A percentile compares a stretch with the other conserved stretches of the same genome.
These are phyloP conservation scores for Quercus suber DNA, from an alignment of 306 rosid species.

Conservation along the genomic window DNA sequence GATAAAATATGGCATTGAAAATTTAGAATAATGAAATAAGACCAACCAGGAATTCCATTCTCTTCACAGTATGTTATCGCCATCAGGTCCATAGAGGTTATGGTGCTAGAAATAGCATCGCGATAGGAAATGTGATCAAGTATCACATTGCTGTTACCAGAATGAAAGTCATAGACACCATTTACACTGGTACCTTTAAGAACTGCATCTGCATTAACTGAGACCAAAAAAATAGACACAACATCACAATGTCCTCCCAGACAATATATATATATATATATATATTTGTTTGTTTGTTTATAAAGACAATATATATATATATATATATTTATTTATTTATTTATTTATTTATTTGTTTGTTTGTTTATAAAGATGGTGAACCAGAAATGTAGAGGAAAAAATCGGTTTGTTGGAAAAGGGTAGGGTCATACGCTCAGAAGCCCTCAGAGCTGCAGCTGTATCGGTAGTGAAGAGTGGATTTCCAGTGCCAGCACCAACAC, in stretches of 20 bases:
- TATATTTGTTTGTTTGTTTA: no score
- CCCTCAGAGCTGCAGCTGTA: conserved; percentile 58
- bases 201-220: conserved; percentile 59
- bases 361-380: no score
- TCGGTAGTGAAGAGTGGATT: conserved; percentile 54
- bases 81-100: conserved; percentile 46
- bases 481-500: conserved; percentile 55
- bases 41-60: conserved; percentile 64
- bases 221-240: background rate
- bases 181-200: conserved; percentile 53
- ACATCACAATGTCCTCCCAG: background rate
- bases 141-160: conserved; percentile 43
- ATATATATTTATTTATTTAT: no score
- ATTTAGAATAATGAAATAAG: conserved; percentile 1
- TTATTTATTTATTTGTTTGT: no score
- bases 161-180: conserved; percentile 50
- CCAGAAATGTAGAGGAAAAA: background rate
- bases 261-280: background rate
- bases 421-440: conserved; percentile 48
- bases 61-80: conserved; percentile 60
- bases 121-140: conserved; percentile 53
- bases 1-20: background rate
- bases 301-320: background rate
- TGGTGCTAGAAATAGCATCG: conserved; percentile 49
- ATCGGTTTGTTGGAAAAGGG: background rate